Percentiles rank a stretch among this genome's conserved stretches.
These are phyloP conservation scores for Plasmopara halstedii DNA, from an alignment of 352 stramenopile species.

Conservation along the genomic window DNA sequence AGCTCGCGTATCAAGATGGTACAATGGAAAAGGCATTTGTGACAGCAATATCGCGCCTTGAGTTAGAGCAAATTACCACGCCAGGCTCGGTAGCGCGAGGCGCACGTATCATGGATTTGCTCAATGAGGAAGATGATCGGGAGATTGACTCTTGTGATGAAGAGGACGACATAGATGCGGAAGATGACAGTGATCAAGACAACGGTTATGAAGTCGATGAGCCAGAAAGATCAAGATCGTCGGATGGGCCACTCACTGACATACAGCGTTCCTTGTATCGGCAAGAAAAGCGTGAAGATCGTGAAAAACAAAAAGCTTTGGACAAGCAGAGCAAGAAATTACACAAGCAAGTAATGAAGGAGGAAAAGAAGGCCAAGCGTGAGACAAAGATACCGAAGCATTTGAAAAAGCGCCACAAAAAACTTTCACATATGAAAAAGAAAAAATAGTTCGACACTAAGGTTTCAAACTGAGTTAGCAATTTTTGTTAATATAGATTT, in stretches of 20 bases:
- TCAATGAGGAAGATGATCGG: conserved; percentile 50
- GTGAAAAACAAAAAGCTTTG: conserved; percentile 41
- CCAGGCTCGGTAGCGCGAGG: conserved; percentile 21
- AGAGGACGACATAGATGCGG: conserved; percentile 37
- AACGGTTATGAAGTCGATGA: conserved; percentile 14
- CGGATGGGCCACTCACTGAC: conserved; percentile 48
- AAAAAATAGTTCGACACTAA: conserved; percentile 13
- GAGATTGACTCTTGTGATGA: conserved; percentile 46
- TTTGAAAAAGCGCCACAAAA: conserved; percentile 97
- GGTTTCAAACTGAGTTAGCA: too few relatives aligned
- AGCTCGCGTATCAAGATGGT: conserved; percentile 78
- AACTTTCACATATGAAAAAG: conserved; percentile 88
- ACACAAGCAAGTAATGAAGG: conserved; percentile 95
- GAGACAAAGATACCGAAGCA: conserved; percentile 99
- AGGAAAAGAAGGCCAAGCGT: conserved; percentile 89
- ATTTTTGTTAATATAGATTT: too few relatives aligned
- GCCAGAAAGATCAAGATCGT: conserved; percentile 9
- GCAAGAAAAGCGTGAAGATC: conserved; percentile 66
- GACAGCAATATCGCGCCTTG: conserved; percentile 68
- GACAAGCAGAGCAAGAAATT: conserved; percentile 82
- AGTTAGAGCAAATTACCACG: conserved; percentile 29
- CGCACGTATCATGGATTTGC: conserved; percentile 62
- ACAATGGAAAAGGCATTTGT: conserved; percentile 82
- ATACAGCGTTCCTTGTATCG: conserved; percentile 81
- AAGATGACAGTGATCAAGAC: conserved; percentile 28